Percentiles rank a stretch among this genome's conserved stretches.
These are phyloP conservation scores for Fonsecaea monophora DNA, from an alignment of 2,329 filamentous ascomycete species.

Conservation along the genomic window DNA sequence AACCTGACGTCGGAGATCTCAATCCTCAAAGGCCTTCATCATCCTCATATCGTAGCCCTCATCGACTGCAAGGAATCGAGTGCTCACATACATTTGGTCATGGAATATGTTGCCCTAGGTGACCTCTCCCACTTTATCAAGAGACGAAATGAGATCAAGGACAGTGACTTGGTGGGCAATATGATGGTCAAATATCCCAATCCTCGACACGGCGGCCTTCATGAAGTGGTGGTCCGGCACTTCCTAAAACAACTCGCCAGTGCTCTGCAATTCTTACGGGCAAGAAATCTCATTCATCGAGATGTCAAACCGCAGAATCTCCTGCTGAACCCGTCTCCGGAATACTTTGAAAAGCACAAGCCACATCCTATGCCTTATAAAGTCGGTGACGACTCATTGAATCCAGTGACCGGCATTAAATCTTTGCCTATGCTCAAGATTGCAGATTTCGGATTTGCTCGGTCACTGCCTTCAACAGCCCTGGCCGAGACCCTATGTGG, in stretches of 20 bases:
- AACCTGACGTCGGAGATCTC: slow-evolving; percentile 95
- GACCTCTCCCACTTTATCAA: slow-evolving; percentile 96
- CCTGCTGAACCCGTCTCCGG: slow-evolving; percentile 80
- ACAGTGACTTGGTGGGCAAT: slow-evolving; percentile 81
- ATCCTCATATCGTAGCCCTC: slow-evolving; percentile 95
- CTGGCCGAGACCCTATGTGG: slow-evolving; percentile 96
- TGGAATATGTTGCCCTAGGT: slow-evolving; percentile 97
- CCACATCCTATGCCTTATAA: slow-evolving; percentile 73
- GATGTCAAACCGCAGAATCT: slow-evolving; percentile 98
- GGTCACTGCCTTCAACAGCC: slow-evolving; percentile 86
- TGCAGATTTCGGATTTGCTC: slow-evolving; percentile 97
- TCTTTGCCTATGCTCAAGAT: slow-evolving; percentile 96
- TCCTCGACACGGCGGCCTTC: slow-evolving; percentile 79
- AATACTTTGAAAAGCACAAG: slow-evolving; percentile 69
- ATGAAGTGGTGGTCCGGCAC: slow-evolving; percentile 95
- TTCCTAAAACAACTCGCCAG: slow-evolving; percentile 95
- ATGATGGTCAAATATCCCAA: slow-evolving; percentile 95
- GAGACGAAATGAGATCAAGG: slow-evolving; percentile 80
- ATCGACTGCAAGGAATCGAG: slow-evolving; percentile 90
- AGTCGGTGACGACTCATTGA: slow-evolving; percentile 79
- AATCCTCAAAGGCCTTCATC: slow-evolving; percentile 89
- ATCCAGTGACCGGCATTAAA: slow-evolving; percentile 78
- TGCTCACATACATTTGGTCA: slow-evolving; percentile 91
- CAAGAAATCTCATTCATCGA: slow-evolving; percentile 87
- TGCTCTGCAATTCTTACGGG: slow-evolving; percentile 85